Evolutionary conservation across 495 filamentous ascomycete species (phyloP), one percentile per base, ranked within the genome.

Genomic region (Geopyxis carbonaria): DNA sequence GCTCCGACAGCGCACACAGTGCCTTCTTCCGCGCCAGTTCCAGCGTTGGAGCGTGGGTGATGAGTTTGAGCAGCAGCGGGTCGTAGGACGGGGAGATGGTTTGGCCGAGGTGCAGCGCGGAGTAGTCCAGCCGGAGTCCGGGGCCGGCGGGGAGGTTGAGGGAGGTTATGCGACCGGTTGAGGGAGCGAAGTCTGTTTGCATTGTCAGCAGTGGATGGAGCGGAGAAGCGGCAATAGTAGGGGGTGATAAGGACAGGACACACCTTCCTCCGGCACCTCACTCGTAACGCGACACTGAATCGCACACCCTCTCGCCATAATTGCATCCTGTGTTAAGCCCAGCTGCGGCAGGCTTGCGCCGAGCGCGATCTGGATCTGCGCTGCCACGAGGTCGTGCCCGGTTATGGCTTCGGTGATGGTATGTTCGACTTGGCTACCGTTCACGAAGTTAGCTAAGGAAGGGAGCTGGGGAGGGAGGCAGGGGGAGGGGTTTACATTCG

Each of bases 211-310:
- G 93, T 92, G 47, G 72, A 61, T 49, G 70, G 85, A n/a, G 83
- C 89, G 51, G 93, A 93, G 52, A 93, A 80, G 27, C 85, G 79
- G 51, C 87, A 87, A 42, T 87, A 82, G 51, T 93, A 94, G 30
- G 87, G 86, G 58, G 93, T 94, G 46, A 89, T 89, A 64, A 86
- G 85, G 56, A 93, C 87, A 25, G 94, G 70, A 65, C 87, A 78
- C 14, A 95, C 81, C 67, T 62, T 87, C 80, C 44, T 83, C 51
- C 9, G 89, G 85, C 47, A 95, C 87, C 59, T 97, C 89, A 21
- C 87, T 95, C n/a, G 89, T 97, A 60, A 97, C 93, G 65, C 89
- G 78, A 62, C 85, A 93, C 61, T 97, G 89, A 42, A 95, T 83
- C 28, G 89, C 86, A 56, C 91, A 95, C n/a, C 87, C 87, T 40